A percentile compares a stretch with the other conserved stretches of the same genome.
Conservation (phyloP, 352 stramenopile genomes). For the Phytopythium boreale region DNA sequence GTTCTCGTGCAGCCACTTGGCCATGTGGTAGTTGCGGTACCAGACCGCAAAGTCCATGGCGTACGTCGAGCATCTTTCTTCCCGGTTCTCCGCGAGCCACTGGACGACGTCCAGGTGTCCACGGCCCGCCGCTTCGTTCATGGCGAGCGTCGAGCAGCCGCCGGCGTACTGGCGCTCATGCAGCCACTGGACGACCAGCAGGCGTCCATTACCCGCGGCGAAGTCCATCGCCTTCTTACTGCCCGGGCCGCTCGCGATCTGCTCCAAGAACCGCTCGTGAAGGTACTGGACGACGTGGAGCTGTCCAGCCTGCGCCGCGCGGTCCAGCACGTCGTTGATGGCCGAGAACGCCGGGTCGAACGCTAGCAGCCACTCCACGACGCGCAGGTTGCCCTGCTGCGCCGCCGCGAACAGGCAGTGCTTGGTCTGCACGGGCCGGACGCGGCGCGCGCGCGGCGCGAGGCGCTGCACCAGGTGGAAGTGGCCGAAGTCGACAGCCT, state of each 20-base stretch:
- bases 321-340: slow-evolving; percentile 20
- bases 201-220: slow-evolving; percentile 21
- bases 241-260: slow-evolving; percentile 4
- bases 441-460: slow-evolving; percentile 13
- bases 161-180: slow-evolving; percentile 16
- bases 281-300: slow-evolving; percentile 30
- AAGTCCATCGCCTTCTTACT: slow-evolving; percentile 7
- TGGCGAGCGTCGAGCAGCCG: slow-evolving; percentile 5
- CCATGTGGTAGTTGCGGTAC: slow-evolving; percentile 11
- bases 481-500: slow-evolving; percentile 25
- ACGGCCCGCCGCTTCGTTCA: slow-evolving; percentile 12
- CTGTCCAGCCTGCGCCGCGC: slow-evolving; percentile 28
- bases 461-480: slow-evolving; percentile 29
- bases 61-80: slow-evolving; percentile 11
- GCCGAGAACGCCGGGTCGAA: slow-evolving; percentile 17
- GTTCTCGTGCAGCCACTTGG: slow-evolving; percentile 13
- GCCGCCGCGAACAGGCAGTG: slow-evolving; percentile 25
- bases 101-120: slow-evolving; percentile 13
- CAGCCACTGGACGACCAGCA: slow-evolving; percentile 44
- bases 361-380: slow-evolving; percentile 22
- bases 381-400: slow-evolving; percentile 17
- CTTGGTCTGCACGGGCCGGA: slow-evolving; percentile 16
- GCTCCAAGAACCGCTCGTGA: slow-evolving; percentile 5
- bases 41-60: slow-evolving; percentile 14
- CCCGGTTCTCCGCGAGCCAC: slow-evolving; percentile 11